Base-by-base conservation (phyloP, 2,329 filamentous ascomycete species). In the Cladosporium sp. region DNA sequence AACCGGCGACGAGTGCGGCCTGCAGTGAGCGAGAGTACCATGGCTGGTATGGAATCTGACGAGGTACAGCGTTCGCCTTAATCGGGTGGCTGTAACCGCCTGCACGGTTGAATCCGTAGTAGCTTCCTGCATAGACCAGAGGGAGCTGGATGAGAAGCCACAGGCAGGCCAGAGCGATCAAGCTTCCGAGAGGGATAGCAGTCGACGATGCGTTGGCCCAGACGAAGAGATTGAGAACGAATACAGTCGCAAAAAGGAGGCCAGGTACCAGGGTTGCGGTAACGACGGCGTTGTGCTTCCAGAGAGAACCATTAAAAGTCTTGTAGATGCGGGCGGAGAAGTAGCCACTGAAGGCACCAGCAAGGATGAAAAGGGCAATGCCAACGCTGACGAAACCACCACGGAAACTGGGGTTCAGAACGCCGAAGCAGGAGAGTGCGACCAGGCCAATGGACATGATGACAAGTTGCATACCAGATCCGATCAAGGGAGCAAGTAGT, bases 141-240 rank as follows among this genome's bases (percentile, higher is more conserved):
- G 91, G 91, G 13, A 94, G 83, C 70, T 95, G 90, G 58, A 96
- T 87, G 62, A 91, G 85, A 13, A 96, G 83, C 91, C 91, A 96
- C 7, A 96, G 81, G 3, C 85, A 76, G 19, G 90, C 73, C 2
- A 96, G 83, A 7, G 79, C 87, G 32, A 94, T 69, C 3, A 96
- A 78, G 0, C 90, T 94, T 34, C 87, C 83, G 65, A 96, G 92
- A 0, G 91, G 91, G 34, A 96, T 86, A 1, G 91, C 91, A 1
- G 90, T 95, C 71, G 88, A 92, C 10, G 89, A 94, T 0, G 90
- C 89, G 73, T 95, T 90, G 0, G 90, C 87, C 91, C 91, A 96
- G 58, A 94, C 89, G 69, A 95, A 95, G 9, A 95, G 79, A 71
- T 96, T 95, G 59, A 95, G 80, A 50, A 93, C 80, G 73, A 95